Percentiles rank a stretch among this genome's conserved stretches.
These are phyloP conservation scores for Trichoderma sp. DNA, from an alignment of 2,329 filamentous ascomycete species.

Conservation along the genomic window DNA sequence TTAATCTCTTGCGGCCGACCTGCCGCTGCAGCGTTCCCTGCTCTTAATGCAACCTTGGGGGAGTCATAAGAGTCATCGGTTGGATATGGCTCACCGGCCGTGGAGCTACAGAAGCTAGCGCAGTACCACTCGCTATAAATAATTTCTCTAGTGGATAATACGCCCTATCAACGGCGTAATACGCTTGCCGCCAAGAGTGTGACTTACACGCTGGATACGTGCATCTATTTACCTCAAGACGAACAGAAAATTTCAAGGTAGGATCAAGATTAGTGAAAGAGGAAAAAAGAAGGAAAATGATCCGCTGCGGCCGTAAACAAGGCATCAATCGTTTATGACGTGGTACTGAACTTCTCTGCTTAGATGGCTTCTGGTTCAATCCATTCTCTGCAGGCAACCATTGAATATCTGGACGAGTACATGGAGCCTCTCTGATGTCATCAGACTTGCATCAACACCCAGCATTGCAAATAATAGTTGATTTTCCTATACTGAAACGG, in stretches of 20 bases:
- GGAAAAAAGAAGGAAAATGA: not conserved
- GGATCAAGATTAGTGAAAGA: not conserved
- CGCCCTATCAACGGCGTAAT: not conserved
- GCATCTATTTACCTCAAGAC: not conserved
- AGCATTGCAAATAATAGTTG: not conserved
- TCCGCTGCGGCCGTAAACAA: not conserved
- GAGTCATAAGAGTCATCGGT: not conserved
- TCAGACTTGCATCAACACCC: not conserved
- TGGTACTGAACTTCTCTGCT: not conserved
- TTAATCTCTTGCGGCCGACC: not conserved
- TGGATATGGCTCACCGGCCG: not conserved
- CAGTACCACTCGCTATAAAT: not conserved
- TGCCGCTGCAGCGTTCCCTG: not conserved
- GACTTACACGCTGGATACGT: not conserved
- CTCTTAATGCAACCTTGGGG: not conserved
- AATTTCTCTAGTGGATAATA: not conserved
- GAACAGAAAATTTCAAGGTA: constrained; percentile 4
- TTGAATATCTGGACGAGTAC: too few relatives aligned
- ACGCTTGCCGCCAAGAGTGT: not conserved
- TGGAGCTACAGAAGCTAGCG: not conserved
- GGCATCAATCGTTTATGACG: not conserved
- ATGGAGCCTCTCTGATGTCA: not conserved
- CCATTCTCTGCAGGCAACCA: too few relatives aligned
- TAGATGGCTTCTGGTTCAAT: not conserved
- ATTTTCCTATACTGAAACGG: not conserved